phyloP scores from a whole-genome alignment of 2,329 filamentous ascomycete genomes.

The Kalmusia sp. region DNA sequence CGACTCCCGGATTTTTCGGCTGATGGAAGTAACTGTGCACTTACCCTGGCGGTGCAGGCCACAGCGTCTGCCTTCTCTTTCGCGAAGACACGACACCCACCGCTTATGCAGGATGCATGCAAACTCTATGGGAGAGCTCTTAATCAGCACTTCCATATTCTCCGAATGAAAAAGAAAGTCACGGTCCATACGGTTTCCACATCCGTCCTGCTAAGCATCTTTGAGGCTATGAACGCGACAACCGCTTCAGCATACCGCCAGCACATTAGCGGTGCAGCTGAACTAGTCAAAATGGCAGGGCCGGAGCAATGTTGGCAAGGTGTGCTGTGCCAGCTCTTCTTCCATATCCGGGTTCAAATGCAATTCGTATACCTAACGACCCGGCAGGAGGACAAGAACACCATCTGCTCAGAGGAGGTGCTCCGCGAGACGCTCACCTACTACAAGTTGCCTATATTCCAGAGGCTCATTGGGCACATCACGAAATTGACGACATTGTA shows the following conservation, averaged over 20 bases:
- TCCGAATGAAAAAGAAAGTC: conserved; percentile 22
- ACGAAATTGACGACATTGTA: conserved; percentile 26
- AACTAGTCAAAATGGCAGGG: conserved; percentile 33
- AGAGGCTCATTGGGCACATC: conserved; percentile 32
- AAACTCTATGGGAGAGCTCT: conserved; percentile 37
- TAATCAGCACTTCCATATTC: conserved; percentile 22
- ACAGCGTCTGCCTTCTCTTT: conserved; percentile 38
- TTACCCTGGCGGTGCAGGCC: conserved; percentile 34
- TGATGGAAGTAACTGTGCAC: conserved; percentile 31
- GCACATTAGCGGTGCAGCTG: conserved; percentile 38
- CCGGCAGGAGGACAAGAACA: conserved; percentile 1
- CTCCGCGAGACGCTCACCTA: conserved; percentile 30
- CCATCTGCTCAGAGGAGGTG: conserved; percentile 20
- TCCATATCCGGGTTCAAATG: conserved; percentile 37
- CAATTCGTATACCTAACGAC: conserved; percentile 29
- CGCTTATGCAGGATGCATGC: conserved; percentile 26
- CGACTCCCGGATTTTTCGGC: conserved; percentile 28
- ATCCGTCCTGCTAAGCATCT: conserved; percentile 37
- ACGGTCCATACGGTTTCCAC: conserved; percentile 42
- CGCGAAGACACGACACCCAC: conserved; percentile 25
- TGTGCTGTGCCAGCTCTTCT: conserved; percentile 41
- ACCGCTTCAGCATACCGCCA: conserved; percentile 34
- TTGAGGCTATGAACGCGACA: conserved; percentile 41
- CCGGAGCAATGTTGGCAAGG: conserved; percentile 32
- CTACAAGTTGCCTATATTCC: conserved; percentile 28